phyloP scores from a whole-genome alignment of 257 asterid species.

The Primulina tabacum region DNA sequence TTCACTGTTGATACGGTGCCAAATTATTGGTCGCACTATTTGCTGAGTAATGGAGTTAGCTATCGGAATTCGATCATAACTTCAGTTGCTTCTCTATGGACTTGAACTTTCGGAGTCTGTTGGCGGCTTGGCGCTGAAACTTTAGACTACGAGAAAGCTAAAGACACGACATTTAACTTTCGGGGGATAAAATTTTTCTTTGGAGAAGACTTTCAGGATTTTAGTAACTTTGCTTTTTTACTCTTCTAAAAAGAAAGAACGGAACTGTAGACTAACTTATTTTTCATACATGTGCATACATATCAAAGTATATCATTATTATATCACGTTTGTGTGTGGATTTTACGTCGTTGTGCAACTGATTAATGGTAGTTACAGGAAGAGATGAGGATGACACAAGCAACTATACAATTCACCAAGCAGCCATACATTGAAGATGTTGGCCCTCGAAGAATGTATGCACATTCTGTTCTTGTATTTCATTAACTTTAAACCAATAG shows the following conservation, averaged over 20 bases:
- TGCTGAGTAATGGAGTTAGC: no score
- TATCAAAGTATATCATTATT: not conserved
- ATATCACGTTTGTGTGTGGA: no score
- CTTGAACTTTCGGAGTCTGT: no score
- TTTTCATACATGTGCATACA: not conserved
- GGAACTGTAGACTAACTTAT: not conserved
- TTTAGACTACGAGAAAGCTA: no score
- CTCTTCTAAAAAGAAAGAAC: not conserved
- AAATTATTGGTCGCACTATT: no score
- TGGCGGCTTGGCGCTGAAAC: no score
- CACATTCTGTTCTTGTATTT: not conserved
- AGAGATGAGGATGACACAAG: conserved; percentile 44
- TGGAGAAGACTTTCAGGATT: not conserved
- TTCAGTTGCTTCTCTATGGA: no score
- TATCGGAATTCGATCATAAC: no score
- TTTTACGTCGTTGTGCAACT: not conserved
- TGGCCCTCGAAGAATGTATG: conserved; percentile 84
- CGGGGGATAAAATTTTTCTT: no score
- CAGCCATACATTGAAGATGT: conserved; percentile 74
- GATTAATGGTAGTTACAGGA: conserved; percentile 18
- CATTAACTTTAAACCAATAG: not conserved
- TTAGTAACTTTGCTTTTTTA: not conserved
- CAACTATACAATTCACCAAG: conserved; percentile 55
- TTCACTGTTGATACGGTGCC: no score
- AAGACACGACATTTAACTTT: no score